Percentiles rank a stretch among this genome's conserved stretches.
phyloP scores from a whole-genome alignment of 257 asterid species.

The Gardenia jasminoides region DNA sequence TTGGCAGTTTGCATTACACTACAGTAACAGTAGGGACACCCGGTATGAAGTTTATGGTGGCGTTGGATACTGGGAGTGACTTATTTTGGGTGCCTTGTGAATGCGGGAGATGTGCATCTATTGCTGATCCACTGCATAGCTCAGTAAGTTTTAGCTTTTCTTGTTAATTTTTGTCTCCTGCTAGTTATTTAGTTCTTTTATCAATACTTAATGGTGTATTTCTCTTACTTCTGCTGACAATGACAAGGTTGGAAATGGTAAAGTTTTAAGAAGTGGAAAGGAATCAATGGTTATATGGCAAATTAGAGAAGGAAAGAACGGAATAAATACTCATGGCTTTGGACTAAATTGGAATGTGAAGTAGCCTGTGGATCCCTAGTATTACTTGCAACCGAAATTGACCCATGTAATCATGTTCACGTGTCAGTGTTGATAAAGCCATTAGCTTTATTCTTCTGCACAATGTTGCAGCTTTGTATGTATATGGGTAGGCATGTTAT shows the following conservation, averaged over 20 bases:
- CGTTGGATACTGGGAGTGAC: conserved; percentile 90
- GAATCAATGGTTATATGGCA: not conserved
- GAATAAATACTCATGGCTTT: not conserved
- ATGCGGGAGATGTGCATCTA: conserved; percentile 59
- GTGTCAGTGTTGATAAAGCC: not conserved
- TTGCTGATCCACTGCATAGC: conserved; percentile 44
- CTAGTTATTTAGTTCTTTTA: conserved; percentile 1
- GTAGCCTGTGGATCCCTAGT: not conserved
- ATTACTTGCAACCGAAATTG: not conserved
- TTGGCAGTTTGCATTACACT: conserved; percentile 74
- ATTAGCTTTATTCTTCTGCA: not conserved
- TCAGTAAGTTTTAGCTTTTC: conserved; percentile 40
- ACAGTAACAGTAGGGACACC: conserved; percentile 78
- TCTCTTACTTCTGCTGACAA: no score
- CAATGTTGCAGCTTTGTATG: not conserved
- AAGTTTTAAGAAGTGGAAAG: not conserved
- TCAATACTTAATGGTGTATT: not conserved
- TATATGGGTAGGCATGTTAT: not conserved
- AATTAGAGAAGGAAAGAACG: not conserved
- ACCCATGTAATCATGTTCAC: not conserved
- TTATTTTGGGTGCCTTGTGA: conserved; percentile 85
- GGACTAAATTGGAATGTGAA: not conserved
- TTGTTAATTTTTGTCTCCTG: not conserved
- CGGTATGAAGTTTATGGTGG: conserved; percentile 78
- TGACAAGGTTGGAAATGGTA: not conserved